phyloP scores from a whole-genome alignment of 805 yeast genomes.

The Monosporozyma yasuniensis region DNA sequence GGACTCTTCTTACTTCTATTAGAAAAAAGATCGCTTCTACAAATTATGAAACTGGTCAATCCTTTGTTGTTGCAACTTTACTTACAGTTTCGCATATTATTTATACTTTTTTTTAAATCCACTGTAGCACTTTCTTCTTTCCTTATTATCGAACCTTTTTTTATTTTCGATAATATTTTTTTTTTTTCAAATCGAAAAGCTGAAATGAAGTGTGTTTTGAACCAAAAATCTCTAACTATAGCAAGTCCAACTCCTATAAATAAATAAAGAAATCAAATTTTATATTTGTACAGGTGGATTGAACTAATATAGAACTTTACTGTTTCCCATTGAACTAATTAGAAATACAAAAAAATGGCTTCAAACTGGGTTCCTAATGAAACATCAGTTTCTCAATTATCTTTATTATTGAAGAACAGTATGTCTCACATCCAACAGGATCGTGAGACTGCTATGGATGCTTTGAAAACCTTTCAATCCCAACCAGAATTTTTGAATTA shows the following conservation, averaged over 20 bases:
- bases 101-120: too few species aligned
- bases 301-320: neutral
- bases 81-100: too few species aligned
- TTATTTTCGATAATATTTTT: neutral
- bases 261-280: neutral
- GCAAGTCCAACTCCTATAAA: too few species aligned
- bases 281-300: neutral
- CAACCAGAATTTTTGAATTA: conserved; percentile 80
- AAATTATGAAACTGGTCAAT: too few species aligned
- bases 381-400: conserved; percentile 53
- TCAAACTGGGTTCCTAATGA: conserved; percentile 58
- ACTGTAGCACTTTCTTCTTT: neutral
- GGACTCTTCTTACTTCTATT: neutral
- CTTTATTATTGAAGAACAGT: conserved; percentile 59
- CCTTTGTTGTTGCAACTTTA: neutral
- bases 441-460: conserved; percentile 62
- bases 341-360: conserved; percentile 1
- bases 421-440: conserved; percentile 48
- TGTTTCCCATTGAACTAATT: neutral
- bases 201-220: neutral
- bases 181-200: neutral
- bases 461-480: conserved; percentile 55
- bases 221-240: neutral
- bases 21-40: too few species aligned
- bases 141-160: neutral